Conservation (phyloP, 345 rosid species). For the Euclidium syriacum region DNA sequence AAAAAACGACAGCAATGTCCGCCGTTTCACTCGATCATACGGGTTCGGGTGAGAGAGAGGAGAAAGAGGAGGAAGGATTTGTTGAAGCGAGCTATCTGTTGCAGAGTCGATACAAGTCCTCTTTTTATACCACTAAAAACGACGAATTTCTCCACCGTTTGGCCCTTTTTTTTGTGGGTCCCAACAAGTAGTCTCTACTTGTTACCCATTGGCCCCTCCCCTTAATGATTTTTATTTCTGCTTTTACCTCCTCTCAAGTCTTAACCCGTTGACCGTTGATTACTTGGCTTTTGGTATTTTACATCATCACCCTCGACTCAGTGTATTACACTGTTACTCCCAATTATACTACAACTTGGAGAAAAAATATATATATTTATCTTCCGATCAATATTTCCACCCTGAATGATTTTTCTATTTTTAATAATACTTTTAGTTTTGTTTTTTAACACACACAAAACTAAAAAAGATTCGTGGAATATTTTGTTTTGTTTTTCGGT, state of each 20-base stretch:
- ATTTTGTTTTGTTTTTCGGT: neutral
- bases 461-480: neutral
- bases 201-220: no score
- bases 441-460: neutral
- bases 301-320: neutral
- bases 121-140: constrained; percentile 27
- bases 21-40: constrained; percentile 26
- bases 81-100: constrained; percentile 22
- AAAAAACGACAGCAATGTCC: constrained; percentile 11
- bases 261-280: constrained; percentile 29
- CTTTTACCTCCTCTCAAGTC: constrained; percentile 11
- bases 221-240: neutral
- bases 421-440: no score
- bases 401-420: neutral
- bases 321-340: constrained; percentile 1
- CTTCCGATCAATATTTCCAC: neutral
- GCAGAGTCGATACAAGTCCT: constrained; percentile 23
- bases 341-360: neutral
- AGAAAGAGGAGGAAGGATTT: constrained; percentile 2
- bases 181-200: constrained; percentile 10
- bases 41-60: constrained; percentile 3
- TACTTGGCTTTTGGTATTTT: constrained; percentile 10
- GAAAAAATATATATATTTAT: no score
- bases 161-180: constrained; percentile 9
- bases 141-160: constrained; percentile 17